These are phyloP conservation scores for Saccharomyces cerevisiae DNA, from an alignment of 805 yeast species.

Conservation along the genomic window DNA sequence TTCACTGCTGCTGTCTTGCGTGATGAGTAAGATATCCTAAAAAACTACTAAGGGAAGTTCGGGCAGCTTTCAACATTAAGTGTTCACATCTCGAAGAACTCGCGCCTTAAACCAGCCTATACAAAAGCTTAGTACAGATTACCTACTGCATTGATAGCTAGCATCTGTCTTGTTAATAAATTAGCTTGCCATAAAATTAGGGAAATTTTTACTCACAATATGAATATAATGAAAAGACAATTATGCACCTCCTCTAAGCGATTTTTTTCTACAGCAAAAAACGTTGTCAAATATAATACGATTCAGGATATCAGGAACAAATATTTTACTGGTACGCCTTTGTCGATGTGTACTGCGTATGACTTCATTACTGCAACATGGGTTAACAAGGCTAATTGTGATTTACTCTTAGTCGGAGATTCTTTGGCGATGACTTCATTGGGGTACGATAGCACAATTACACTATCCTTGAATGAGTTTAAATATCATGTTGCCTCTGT, in stretches of 20 bases:
- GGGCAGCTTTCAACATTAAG: not conserved
- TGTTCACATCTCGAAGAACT: not conserved
- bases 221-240: not conserved
- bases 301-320: constrained; percentile 35
- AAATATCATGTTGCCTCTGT: constrained; percentile 70
- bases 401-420: constrained; percentile 78
- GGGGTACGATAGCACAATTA: constrained; percentile 72
- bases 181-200: not conserved
- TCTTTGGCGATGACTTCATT: constrained; percentile 87
- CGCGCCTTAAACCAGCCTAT: not conserved
- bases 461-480: constrained; percentile 72
- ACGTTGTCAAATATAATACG: constrained; percentile 2
- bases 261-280: constrained; percentile 1
- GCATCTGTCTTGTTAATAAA: not conserved
- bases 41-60: not conserved
- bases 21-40: not conserved
- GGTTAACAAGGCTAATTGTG: constrained; percentile 60
- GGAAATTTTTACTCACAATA: not conserved
- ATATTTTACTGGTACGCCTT: constrained; percentile 31
- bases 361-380: constrained; percentile 70
- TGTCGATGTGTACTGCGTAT: constrained; percentile 71
- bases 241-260: not conserved
- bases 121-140: too few species aligned
- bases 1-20: not conserved
- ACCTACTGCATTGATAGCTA: not conserved